Percentiles rank a stretch among this genome's conserved stretches.
Conservation (phyloP, 345 rosid genomes). For the Gossypium turneri region DNA sequence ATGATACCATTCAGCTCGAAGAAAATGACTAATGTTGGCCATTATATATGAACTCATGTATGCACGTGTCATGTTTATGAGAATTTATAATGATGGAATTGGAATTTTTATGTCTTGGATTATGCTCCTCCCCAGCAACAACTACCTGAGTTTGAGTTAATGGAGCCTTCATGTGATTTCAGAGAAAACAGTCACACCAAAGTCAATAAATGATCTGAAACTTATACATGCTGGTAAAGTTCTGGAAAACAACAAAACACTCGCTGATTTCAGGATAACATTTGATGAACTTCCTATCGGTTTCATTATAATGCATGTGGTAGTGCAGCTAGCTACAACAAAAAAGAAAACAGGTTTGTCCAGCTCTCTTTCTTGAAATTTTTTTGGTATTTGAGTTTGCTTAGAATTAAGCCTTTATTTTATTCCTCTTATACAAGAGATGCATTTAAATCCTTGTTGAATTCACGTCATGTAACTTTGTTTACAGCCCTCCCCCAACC, state of each 20-base stretch:
- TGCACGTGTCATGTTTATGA: not conserved
- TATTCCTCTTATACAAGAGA: not conserved
- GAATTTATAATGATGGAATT: not conserved
- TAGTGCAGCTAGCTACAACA: constrained; percentile 31
- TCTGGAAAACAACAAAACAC: constrained; percentile 36
- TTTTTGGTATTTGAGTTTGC: not conserved
- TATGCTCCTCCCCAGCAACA: not conserved
- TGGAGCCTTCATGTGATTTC: constrained; percentile 17
- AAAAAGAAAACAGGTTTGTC: constrained; percentile 34
- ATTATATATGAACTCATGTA: not conserved
- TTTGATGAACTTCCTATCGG: constrained; percentile 28
- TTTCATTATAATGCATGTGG: constrained; percentile 35
- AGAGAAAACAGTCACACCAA: constrained; percentile 31
- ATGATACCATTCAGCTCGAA: not conserved
- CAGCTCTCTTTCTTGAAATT: not conserved
- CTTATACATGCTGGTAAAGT: constrained; percentile 40
- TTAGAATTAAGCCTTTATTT: not conserved
- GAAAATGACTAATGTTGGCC: not conserved
- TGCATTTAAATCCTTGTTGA: not conserved
- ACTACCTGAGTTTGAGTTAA: constrained; percentile 5
- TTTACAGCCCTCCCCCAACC: not conserved
- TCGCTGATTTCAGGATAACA: constrained; percentile 33
- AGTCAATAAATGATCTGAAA: constrained; percentile 36
- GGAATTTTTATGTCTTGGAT: not conserved
- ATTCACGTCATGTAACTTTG: not conserved